Percentiles rank a stretch among this genome's conserved stretches.
Evolutionary conservation across 805 yeast species (phyloP).

Genomic region (Nakazawaea anatomiae): DNA sequence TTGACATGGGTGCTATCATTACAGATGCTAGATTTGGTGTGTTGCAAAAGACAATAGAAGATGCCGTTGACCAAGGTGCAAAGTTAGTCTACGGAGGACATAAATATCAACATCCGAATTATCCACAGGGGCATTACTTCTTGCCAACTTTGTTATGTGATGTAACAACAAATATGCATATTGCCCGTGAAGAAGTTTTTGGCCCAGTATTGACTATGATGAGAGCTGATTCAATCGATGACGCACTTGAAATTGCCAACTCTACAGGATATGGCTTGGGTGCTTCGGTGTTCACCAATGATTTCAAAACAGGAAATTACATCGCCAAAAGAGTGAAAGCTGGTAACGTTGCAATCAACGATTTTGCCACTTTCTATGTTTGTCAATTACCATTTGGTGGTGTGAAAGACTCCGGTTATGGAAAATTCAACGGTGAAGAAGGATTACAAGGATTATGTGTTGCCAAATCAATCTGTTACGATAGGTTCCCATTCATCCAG

Average conservation of each 20-base stretch:
- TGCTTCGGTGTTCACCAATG: conserved; percentile 77
- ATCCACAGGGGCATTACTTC: conserved; percentile 93
- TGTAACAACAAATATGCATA: conserved; percentile 68
- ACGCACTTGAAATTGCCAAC: conserved; percentile 76
- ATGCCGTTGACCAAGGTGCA: conserved; percentile 83
- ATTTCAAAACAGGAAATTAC: conserved; percentile 48
- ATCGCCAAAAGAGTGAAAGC: conserved; percentile 62
- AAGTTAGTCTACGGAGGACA: conserved; percentile 75
- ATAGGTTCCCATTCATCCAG: conserved; percentile 69
- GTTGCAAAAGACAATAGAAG: conserved; percentile 60
- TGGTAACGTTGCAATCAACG: conserved; percentile 96
- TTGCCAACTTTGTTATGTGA: conserved; percentile 84
- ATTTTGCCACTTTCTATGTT: conserved; percentile 93
- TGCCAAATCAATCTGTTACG: conserved; percentile 84
- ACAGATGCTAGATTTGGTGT: conserved; percentile 67
- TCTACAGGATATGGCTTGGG: conserved; percentile 88
- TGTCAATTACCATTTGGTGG: conserved; percentile 99
- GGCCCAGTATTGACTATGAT: conserved; percentile 86
- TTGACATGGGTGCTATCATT: conserved; percentile 96
- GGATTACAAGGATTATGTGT: conserved; percentile 87
- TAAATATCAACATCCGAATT: conserved; percentile 78
- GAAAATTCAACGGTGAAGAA: conserved; percentile 97
- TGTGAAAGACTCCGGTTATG: conserved; percentile 86
- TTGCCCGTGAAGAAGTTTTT: conserved; percentile 88
- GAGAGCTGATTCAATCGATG: conserved; percentile 58